phyloP scores from a whole-genome alignment of 768 basidiomycete species.

The Rhodocollybia butyracea region DNA sequence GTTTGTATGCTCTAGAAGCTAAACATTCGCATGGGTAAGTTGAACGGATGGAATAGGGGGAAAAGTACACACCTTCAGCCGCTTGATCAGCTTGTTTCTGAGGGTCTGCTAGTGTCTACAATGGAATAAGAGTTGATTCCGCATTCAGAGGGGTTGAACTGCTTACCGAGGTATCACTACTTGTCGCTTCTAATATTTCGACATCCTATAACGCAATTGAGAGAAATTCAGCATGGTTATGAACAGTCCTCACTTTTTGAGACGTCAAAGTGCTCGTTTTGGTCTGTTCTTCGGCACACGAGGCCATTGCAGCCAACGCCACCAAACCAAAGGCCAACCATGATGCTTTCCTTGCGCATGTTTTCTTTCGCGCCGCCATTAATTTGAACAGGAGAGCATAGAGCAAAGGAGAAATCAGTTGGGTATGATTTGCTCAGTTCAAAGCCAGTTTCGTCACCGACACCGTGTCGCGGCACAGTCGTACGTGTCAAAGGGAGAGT shows the following conservation, averaged over 20 bases:
- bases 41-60: not conserved
- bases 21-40: conserved; percentile 6
- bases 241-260: not conserved
- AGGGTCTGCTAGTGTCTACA: conserved; percentile 27
- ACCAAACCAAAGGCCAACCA: conserved; percentile 64
- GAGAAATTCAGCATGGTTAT: too few species aligned
- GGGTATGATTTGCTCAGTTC: not conserved
- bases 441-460: not conserved
- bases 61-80: conserved; percentile 44
- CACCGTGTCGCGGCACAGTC: not conserved
- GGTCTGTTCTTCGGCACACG: conserved; percentile 36
- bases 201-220: too few species aligned
- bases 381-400: conserved; percentile 11
- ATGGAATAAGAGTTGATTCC: conserved; percentile 9
- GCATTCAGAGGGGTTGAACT: conserved; percentile 1
- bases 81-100: conserved; percentile 30
- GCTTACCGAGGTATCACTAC: conserved; percentile 7
- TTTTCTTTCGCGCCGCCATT: conserved; percentile 21
- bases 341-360: conserved; percentile 41
- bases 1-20: conserved; percentile 75
- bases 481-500: conserved; percentile 1
- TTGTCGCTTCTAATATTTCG: conserved; percentile 9
- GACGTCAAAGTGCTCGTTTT: not conserved
- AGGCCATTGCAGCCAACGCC: conserved; percentile 43
- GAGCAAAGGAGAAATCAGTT: not conserved